Base-by-base conservation (phyloP, 495 filamentous ascomycete genomes). In the Penicillium pulvis region DNA sequence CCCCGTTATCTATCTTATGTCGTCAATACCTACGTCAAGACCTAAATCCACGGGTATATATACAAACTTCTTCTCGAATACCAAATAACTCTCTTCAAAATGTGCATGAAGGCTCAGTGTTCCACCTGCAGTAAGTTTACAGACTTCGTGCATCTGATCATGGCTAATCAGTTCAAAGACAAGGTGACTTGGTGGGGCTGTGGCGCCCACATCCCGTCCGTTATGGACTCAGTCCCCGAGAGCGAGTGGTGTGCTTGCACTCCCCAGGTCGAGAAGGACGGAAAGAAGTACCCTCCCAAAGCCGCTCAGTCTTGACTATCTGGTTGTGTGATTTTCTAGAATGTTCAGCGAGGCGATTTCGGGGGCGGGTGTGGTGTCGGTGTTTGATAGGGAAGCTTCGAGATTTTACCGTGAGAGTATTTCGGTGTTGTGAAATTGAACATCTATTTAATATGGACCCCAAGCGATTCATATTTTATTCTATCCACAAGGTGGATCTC, bases 121-220 rank as follows among this genome's bases (percentile, higher is more conserved):
- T 64, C 72, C 4, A 78, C 65, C 44, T 83, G 81, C 71, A 72
- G 81, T 83, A 72, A 54, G 75, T 73, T 28, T 31, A 9, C 24
- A 24, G 28, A 17, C 14, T 9, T 12, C 23, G 44, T 26, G 2
- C 41, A 1, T 17, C 4, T 11, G 36, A 19, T 48, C 48, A 14
- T 17, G 12, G 20, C 58, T 63, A 51, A 67, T 56, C 39, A 51
- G 41, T 30, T 39, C 44, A 60, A 54, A 91, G 89, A 82, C 53
- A 87, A 90, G 59, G 69, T 74, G 55, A 83, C 86, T 49, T 92
- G 89, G 89, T 80, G 72, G 61, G 89, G 89, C 55, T 92, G 90
- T 74, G 89, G 89, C 43, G 69, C 41, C 28, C 89, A 92, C 64
- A 79, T 92, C 48, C 80, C 87, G 16, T 71, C 62, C 2, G 88